phyloP scores from a whole-genome alignment of 768 basidiomycete genomes.

The Inosperma sp. region DNA sequence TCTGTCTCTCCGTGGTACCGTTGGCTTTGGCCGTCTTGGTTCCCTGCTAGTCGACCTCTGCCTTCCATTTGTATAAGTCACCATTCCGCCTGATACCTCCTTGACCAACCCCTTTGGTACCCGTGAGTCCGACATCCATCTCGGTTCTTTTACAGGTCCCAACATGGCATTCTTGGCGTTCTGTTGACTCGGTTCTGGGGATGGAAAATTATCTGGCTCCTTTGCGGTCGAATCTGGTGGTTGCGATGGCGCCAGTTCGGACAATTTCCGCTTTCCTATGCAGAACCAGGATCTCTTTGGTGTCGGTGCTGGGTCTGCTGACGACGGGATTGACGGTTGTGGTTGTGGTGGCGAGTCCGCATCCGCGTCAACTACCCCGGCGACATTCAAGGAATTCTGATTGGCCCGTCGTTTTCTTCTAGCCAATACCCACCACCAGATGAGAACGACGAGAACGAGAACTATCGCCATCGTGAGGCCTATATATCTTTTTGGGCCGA shows the following conservation, averaged over 20 bases:
- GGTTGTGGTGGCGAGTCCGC: background rate
- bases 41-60: constrained; percentile 1
- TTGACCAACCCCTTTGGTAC: constrained; percentile 23
- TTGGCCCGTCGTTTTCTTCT: constrained; percentile 1
- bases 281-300: background rate
- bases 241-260: background rate
- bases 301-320: background rate
- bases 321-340: background rate
- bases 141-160: constrained; percentile 19
- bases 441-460: constrained; percentile 30
- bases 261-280: constrained; percentile 1
- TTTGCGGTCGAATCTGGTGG: background rate
- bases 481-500: constrained; percentile 40
- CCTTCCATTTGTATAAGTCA: constrained; percentile 19
- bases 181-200: background rate
- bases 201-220: background rate
- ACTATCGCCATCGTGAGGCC: constrained; percentile 40
- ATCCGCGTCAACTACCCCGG: too few relatives aligned
- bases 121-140: constrained; percentile 16
- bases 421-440: constrained; percentile 22
- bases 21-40: constrained; percentile 2
- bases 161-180: background rate
- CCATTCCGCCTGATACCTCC: constrained; percentile 27
- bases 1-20: constrained; percentile 1
- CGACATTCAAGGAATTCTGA: too few relatives aligned